These are phyloP conservation scores for Pythium sukuiense DNA, from an alignment of 352 stramenopile genomes.

Conservation along the genomic window DNA sequence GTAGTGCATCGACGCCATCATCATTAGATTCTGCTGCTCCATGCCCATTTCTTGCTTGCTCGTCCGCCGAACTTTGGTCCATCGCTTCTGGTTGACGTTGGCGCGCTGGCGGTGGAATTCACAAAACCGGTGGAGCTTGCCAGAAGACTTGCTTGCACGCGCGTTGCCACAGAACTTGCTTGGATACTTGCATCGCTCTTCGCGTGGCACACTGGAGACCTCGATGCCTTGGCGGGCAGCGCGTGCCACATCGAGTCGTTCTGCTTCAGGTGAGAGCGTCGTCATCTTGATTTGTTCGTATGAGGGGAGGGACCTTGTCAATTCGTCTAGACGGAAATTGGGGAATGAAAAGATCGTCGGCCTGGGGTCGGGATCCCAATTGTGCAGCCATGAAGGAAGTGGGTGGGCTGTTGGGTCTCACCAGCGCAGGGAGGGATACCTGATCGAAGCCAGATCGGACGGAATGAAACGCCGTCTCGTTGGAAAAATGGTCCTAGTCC, in stretches of 20 bases:
- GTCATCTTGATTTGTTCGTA: not conserved
- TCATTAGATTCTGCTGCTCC: not conserved
- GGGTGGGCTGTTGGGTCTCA: too few relatives aligned
- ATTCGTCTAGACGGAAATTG: not conserved
- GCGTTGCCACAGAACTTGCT: conserved; percentile 20
- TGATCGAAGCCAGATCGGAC: not conserved
- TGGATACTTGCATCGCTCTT: conserved; percentile 22
- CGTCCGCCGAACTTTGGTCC: conserved; percentile 7
- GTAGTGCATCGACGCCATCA: not conserved
- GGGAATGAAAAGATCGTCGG: not conserved
- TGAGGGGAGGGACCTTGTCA: not conserved
- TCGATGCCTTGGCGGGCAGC: conserved; percentile 11
- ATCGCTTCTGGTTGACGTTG: conserved; percentile 26
- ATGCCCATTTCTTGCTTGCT: not conserved
- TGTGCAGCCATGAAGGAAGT: too few relatives aligned
- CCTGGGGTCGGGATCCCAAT: too few relatives aligned
- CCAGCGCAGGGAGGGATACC: too few relatives aligned
- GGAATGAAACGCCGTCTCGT: not conserved
- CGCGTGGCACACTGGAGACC: conserved; percentile 15
- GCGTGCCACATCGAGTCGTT: not conserved
- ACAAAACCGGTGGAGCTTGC: conserved; percentile 26
- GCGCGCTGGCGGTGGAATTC: conserved; percentile 16
- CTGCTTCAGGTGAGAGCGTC: not conserved
- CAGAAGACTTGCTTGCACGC: conserved; percentile 26
- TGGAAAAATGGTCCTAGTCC: not conserved